Evolutionary conservation across 441 rosid genomes (phyloP).

Genomic region (Bocquillonia castaneifolia): DNA sequence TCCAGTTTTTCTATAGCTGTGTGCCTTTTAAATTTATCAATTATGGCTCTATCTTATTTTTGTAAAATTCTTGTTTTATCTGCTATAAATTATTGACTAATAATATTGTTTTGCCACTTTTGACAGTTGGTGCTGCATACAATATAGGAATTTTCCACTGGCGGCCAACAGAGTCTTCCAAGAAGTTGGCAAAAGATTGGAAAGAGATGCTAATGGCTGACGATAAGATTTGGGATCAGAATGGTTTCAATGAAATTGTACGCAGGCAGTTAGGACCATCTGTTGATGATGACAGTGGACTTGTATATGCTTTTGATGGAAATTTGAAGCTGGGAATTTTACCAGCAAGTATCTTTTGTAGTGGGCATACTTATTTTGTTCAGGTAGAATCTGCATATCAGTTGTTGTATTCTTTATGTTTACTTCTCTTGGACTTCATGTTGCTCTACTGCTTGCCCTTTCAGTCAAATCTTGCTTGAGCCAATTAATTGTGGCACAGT

Average conservation of each 20-base stretch:
- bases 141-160: slow-evolving; percentile 97
- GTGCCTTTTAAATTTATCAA: neutral
- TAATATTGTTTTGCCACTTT: slow-evolving; percentile 22
- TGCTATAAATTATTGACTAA: neutral
- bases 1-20: neutral
- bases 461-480: slow-evolving; percentile 16
- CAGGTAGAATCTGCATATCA: slow-evolving; percentile 51
- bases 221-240: slow-evolving; percentile 97
- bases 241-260: slow-evolving; percentile 86
- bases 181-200: slow-evolving; percentile 86
- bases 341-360: slow-evolving; percentile 93
- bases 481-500: slow-evolving; percentile 5
- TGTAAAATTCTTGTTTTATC: neutral
- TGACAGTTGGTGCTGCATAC: slow-evolving; percentile 81
- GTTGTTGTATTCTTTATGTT: slow-evolving; percentile 13
- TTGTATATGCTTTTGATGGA: slow-evolving; percentile 90
- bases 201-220: slow-evolving; percentile 82
- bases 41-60: neutral
- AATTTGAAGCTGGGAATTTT: slow-evolving; percentile 87
- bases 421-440: neutral
- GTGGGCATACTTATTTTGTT: slow-evolving; percentile 94
- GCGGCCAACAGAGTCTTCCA: slow-evolving; percentile 86
- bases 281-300: slow-evolving; percentile 69
- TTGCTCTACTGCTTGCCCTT: slow-evolving; percentile 8
- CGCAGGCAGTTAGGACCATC: slow-evolving; percentile 88